Conservation (phyloP, 2,329 filamentous ascomycete genomes). For the Didymella pomorum region DNA sequence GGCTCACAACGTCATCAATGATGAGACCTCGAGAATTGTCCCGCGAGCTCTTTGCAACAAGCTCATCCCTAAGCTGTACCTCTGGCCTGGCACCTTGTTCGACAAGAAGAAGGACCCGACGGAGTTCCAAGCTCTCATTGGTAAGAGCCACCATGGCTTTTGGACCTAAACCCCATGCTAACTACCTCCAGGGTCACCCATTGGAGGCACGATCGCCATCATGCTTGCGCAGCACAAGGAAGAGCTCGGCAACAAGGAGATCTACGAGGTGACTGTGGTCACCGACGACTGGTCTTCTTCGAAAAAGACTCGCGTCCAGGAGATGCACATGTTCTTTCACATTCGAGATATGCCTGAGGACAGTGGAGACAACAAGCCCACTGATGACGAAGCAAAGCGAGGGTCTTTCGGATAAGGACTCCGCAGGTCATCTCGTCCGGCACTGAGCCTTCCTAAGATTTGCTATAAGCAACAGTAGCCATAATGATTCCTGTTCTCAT, state of each 20-base stretch:
- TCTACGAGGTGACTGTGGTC: slow-evolving; percentile 25
- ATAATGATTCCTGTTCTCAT: background rate
- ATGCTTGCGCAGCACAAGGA: slow-evolving; percentile 28
- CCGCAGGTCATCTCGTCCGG: background rate
- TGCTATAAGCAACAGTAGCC: background rate
- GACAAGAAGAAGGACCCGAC: slow-evolving; percentile 17
- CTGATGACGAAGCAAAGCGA: background rate
- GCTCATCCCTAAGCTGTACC: slow-evolving; percentile 1
- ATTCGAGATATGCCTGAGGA: slow-evolving; percentile 24
- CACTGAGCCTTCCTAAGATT: background rate
- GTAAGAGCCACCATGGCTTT: slow-evolving; percentile 7
- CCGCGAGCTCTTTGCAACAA: slow-evolving; percentile 27
- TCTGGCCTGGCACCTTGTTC: slow-evolving; percentile 33
- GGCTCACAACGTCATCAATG: slow-evolving; percentile 26
- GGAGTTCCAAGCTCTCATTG: slow-evolving; percentile 31
- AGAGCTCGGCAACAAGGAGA: slow-evolving; percentile 29
- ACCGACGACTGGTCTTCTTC: slow-evolving; percentile 2
- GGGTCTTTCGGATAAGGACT: background rate
- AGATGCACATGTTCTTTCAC: slow-evolving; percentile 28
- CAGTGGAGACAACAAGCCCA: background rate
- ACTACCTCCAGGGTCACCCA: slow-evolving; percentile 26
- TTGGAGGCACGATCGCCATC: slow-evolving; percentile 28
- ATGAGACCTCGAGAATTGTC: slow-evolving; percentile 23
- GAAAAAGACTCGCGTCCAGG: too few species aligned
- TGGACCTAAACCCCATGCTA: background rate